phyloP scores from a whole-genome alignment of 2,329 filamentous ascomycete species.

The Boeremia lycopersici region DNA sequence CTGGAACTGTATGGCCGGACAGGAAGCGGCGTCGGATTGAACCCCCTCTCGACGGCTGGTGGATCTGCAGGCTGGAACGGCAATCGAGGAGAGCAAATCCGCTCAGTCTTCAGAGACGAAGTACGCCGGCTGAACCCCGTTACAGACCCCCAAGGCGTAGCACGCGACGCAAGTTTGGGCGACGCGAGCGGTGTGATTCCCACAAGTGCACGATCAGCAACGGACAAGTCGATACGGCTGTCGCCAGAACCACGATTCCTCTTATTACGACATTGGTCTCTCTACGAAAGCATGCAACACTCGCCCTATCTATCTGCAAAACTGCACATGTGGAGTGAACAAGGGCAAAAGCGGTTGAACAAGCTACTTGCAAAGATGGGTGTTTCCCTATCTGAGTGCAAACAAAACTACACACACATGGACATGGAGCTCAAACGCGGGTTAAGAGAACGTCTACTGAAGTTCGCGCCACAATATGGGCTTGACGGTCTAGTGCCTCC shows the following conservation, averaged over 20 bases:
- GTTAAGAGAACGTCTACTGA: slow-evolving; percentile 81
- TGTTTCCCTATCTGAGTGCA: slow-evolving; percentile 89
- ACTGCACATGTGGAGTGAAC: slow-evolving; percentile 92
- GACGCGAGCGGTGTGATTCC: slow-evolving; percentile 83
- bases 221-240: slow-evolving; percentile 88
- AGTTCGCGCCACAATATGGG: slow-evolving; percentile 91
- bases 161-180: slow-evolving; percentile 65
- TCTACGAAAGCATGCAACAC: slow-evolving; percentile 98
- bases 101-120: slow-evolving; percentile 87
- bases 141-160: slow-evolving; percentile 58
- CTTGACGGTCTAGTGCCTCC: slow-evolving; percentile 90
- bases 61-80: slow-evolving; percentile 76
- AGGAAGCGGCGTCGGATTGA: slow-evolving; percentile 74
- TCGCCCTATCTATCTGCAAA: slow-evolving; percentile 92
- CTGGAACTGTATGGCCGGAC: slow-evolving; percentile 90
- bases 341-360: slow-evolving; percentile 83
- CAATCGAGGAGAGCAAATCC: slow-evolving; percentile 79
- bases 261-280: slow-evolving; percentile 91
- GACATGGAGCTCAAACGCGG: slow-evolving; percentile 95
- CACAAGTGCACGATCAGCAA: slow-evolving; percentile 84
- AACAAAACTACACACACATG: slow-evolving; percentile 97
- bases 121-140: slow-evolving; percentile 91
- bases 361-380: slow-evolving; percentile 98
- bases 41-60: slow-evolving; percentile 61
- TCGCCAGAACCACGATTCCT: slow-evolving; percentile 94